Percentiles rank a stretch among this genome's conserved stretches.
Evolutionary conservation across 805 yeast genomes (phyloP).

Genomic region (Candida loeiensis): DNA sequence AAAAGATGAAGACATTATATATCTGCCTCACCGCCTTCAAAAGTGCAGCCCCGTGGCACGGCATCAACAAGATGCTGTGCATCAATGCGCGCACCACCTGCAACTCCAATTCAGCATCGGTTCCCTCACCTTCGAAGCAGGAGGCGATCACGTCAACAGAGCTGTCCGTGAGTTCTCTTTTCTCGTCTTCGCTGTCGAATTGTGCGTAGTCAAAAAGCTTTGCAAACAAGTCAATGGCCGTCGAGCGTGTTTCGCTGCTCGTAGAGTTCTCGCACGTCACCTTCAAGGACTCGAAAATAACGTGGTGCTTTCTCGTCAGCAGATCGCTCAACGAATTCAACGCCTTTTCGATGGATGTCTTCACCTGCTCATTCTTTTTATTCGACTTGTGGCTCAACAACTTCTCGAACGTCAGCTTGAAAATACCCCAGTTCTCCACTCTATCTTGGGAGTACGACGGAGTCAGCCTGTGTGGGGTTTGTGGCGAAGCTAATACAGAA

Average conservation of each 20-base stretch:
- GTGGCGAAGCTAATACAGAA: neutral
- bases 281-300: constrained; percentile 77
- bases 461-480: neutral
- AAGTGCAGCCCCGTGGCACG: constrained; percentile 86
- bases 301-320: constrained; percentile 41
- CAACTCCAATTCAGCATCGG: constrained; percentile 83
- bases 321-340: constrained; percentile 38
- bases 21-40: constrained; percentile 90
- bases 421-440: constrained; percentile 21
- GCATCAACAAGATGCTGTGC: constrained; percentile 79
- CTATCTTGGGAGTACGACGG: constrained; percentile 9
- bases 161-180: constrained; percentile 65
- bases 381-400: constrained; percentile 61
- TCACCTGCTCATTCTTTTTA: constrained; percentile 45
- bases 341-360: constrained; percentile 36
- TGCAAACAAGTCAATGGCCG: constrained; percentile 81
- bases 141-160: constrained; percentile 81
- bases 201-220: constrained; percentile 85
- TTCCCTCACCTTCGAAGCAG: constrained; percentile 88
- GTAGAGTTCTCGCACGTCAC: constrained; percentile 63
- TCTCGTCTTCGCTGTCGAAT: constrained; percentile 57
- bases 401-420: constrained; percentile 56
- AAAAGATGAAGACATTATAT: constrained; percentile 85
- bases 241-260: constrained; percentile 59
- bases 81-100: constrained; percentile 91